Evolutionary conservation across 2,329 filamentous ascomycete species (phyloP).

Genomic region (Elsinoe perseae): DNA sequence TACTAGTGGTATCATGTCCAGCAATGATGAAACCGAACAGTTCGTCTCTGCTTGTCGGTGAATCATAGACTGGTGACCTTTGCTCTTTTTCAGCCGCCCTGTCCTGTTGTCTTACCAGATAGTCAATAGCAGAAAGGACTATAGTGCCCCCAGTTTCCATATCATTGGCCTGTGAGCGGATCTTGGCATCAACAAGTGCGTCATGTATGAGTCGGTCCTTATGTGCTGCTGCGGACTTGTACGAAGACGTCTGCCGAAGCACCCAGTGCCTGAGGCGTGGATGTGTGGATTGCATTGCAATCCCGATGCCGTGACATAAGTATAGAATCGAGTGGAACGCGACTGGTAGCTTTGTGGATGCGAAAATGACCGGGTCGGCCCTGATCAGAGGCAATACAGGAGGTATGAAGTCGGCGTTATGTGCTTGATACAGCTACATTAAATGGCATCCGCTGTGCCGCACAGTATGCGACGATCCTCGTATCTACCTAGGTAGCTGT

Average conservation of each 20-base stretch:
- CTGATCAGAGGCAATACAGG: constrained; percentile 13
- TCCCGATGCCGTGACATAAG: constrained; percentile 21
- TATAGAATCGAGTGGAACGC: constrained; percentile 23
- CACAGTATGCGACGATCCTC: no score
- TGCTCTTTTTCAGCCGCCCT: constrained; percentile 31
- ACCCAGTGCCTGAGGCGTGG: constrained; percentile 24
- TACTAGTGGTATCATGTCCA: constrained; percentile 42
- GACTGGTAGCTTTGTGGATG: constrained; percentile 17
- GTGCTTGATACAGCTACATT: no score
- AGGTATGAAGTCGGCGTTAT: no score
- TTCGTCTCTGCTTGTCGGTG: constrained; percentile 24
- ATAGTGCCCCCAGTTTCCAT: constrained; percentile 19
- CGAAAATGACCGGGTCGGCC: constrained; percentile 20
- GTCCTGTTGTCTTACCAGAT: constrained; percentile 30
- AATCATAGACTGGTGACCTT: constrained; percentile 20
- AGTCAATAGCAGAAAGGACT: constrained; percentile 25
- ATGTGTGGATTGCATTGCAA: constrained; percentile 21
- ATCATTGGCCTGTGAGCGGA: constrained; percentile 18
- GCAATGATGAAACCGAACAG: constrained; percentile 32
- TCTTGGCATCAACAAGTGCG: constrained; percentile 28
- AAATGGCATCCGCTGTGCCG: no score
- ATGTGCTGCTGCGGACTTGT: constrained; percentile 10
- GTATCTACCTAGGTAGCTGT: no score
- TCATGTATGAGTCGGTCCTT: constrained; percentile 30
- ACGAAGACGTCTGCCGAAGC: constrained; percentile 7